Evolutionary conservation across 2,329 filamentous ascomycete species (phyloP).

Genomic region (Trichophaea hybrida): DNA sequence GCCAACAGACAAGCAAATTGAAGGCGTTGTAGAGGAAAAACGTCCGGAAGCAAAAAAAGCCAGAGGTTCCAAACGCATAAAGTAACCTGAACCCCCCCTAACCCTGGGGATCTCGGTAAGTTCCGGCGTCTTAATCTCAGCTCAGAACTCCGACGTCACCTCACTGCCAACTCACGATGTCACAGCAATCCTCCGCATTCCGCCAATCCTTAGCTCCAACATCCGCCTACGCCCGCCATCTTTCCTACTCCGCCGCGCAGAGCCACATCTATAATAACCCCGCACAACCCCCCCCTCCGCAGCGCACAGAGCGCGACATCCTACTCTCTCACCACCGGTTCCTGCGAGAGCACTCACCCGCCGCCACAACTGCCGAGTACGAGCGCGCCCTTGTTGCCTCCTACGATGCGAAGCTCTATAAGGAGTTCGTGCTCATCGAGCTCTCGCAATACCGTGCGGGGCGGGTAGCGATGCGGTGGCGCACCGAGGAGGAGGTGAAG

Average conservation of each 20-base stretch:
- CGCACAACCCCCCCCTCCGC: constrained; percentile 14
- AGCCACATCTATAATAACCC: constrained; percentile 25
- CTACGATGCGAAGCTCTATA: constrained; percentile 27
- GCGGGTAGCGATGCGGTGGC: constrained; percentile 27
- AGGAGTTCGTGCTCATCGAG: constrained; percentile 27
- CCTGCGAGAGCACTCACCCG: constrained; percentile 21
- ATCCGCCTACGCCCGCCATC: constrained; percentile 26
- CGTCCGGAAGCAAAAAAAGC: too few relatives aligned
- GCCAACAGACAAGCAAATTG: too few relatives aligned
- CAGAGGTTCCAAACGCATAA: too few relatives aligned
- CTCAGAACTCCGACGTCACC: too few relatives aligned
- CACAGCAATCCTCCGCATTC: constrained; percentile 6
- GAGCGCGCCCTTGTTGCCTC: constrained; percentile 23
- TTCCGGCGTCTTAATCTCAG: too few relatives aligned
- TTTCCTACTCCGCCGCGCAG: constrained; percentile 25
- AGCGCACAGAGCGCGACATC: constrained; percentile 26
- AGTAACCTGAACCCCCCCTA: too few relatives aligned
- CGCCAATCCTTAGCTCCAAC: constrained; percentile 18
- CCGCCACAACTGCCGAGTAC: constrained; percentile 8
- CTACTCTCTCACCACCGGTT: constrained; percentile 27
- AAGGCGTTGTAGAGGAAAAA: too few relatives aligned
- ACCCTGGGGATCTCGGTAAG: too few relatives aligned
- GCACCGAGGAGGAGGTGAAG: constrained; percentile 27
- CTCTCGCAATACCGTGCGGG: constrained; percentile 25
- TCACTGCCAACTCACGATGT: too few relatives aligned